Conservation (phyloP, 345 rosid genomes). For the Lumnitzera racemosa region DNA sequence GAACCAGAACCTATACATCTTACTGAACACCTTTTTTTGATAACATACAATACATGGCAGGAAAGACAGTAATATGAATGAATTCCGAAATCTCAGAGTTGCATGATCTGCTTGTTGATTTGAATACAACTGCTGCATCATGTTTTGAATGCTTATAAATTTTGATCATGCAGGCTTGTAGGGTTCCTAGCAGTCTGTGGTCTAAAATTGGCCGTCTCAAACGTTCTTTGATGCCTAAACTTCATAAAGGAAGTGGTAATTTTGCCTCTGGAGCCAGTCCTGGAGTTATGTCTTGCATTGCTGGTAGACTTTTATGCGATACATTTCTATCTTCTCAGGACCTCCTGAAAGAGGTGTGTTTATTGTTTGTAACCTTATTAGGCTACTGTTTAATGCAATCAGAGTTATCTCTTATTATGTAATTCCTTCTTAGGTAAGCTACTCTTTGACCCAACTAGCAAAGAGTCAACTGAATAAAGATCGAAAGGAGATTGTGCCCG, state of each 20-base stretch:
- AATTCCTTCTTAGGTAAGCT: constrained; percentile 71
- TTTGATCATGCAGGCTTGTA: constrained; percentile 56
- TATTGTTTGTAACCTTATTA: constrained; percentile 7
- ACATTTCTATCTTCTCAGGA: constrained; percentile 87
- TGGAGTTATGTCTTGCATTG: constrained; percentile 90
- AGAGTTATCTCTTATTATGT: constrained; percentile 14
- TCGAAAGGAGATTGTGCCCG: constrained; percentile 77
- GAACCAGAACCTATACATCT: no score
- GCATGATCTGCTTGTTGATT: not conserved
- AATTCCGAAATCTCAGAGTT: not conserved
- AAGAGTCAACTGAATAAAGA: constrained; percentile 84
- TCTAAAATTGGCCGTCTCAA: constrained; percentile 96
- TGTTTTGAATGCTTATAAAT: not conserved
- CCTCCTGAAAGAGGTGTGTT: constrained; percentile 71
- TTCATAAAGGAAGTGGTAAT: constrained; percentile 57
- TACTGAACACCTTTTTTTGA: no score
- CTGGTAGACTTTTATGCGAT: constrained; percentile 94
- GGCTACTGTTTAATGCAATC: not conserved
- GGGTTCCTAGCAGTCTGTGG: constrained; percentile 88
- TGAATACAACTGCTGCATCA: not conserved
- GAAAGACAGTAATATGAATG: no score
- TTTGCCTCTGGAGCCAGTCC: constrained; percentile 94
- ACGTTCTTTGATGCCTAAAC: constrained; percentile 91
- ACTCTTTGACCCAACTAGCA: constrained; percentile 89
- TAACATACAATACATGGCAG: no score